These are phyloP conservation scores for Isabelozyma pseudorhagii DNA, from an alignment of 805 yeast species.

Conservation along the genomic window DNA sequence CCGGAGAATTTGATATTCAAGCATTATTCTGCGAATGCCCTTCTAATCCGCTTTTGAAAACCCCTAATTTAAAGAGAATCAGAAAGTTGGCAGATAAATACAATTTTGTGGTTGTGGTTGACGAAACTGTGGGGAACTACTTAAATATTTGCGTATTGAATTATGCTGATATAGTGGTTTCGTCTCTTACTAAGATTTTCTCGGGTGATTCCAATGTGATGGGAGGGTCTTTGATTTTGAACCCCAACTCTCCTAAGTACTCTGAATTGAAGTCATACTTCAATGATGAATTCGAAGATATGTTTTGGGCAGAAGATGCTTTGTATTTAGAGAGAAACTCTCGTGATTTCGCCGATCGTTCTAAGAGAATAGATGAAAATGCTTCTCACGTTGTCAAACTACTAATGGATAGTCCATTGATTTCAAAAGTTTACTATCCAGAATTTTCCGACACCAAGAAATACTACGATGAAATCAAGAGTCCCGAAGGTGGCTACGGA, in stretches of 20 bases:
- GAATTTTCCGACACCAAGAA: conserved; percentile 47
- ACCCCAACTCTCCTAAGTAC: conserved; percentile 58
- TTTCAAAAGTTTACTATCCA: conserved; percentile 74
- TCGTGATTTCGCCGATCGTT: conserved; percentile 76
- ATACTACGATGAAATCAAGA: conserved; percentile 70
- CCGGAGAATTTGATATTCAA: conserved; percentile 56
- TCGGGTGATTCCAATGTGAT: conserved; percentile 94
- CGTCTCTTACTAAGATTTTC: conserved; percentile 88
- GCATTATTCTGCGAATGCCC: conserved; percentile 92
- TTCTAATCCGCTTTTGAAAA: conserved; percentile 84
- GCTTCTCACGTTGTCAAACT: conserved; percentile 54
- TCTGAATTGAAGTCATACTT: conserved; percentile 47
- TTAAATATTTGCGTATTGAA: conserved; percentile 78
- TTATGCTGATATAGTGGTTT: conserved; percentile 80
- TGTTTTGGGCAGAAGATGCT: conserved; percentile 92
- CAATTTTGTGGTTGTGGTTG: conserved; percentile 78
- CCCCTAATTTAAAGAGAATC: conserved; percentile 72
- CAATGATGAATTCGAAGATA: conserved; percentile 59
- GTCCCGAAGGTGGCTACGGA: conserved; percentile 81
- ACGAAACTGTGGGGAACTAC: conserved; percentile 93
- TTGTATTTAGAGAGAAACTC: conserved; percentile 89
- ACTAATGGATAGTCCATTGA: conserved; percentile 47
- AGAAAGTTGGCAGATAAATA: conserved; percentile 64
- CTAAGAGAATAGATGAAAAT: conserved; percentile 52
- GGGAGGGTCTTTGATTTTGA: conserved; percentile 87